Percentiles rank a stretch among this genome's conserved stretches.
Evolutionary conservation across 345 rosid species (phyloP).

Genomic region (Populus pruinosa): DNA sequence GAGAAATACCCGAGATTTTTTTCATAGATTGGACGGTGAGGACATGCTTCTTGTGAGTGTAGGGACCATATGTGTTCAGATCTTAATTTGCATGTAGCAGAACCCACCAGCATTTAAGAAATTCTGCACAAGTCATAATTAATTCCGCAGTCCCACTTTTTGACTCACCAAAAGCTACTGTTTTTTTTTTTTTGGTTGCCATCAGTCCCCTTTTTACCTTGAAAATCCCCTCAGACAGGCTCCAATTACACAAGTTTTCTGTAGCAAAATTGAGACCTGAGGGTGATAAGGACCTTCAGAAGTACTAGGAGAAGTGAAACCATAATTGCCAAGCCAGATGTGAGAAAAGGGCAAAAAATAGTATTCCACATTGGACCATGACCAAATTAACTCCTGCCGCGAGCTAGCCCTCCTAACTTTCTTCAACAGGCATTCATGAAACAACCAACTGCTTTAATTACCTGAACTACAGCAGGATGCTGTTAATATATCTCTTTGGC

Average conservation of each 20-base stretch:
- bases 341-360: neutral
- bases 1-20: neutral
- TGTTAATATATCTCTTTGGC: neutral
- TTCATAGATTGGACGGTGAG: neutral
- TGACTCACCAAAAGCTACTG: neutral
- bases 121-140: neutral
- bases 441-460: conserved; percentile 37
- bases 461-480: conserved; percentile 7
- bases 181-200: neutral
- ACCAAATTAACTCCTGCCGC: conserved; percentile 17
- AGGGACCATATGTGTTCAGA: conserved; percentile 9
- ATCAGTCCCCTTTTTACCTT: neutral
- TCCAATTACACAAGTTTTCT: neutral
- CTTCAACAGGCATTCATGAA: conserved; percentile 32
- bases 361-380: neutral
- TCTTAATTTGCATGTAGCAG: neutral
- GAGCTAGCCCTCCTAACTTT: conserved; percentile 8
- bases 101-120: neutral
- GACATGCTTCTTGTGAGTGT: neutral
- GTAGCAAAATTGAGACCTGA: neutral
- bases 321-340: neutral
- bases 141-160: neutral
- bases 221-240: neutral
- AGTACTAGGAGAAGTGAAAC: neutral
- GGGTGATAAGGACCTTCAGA: neutral